phyloP scores from a whole-genome alignment of 495 filamentous ascomycete species.

The Pseudomonodictys pantanalensis region DNA sequence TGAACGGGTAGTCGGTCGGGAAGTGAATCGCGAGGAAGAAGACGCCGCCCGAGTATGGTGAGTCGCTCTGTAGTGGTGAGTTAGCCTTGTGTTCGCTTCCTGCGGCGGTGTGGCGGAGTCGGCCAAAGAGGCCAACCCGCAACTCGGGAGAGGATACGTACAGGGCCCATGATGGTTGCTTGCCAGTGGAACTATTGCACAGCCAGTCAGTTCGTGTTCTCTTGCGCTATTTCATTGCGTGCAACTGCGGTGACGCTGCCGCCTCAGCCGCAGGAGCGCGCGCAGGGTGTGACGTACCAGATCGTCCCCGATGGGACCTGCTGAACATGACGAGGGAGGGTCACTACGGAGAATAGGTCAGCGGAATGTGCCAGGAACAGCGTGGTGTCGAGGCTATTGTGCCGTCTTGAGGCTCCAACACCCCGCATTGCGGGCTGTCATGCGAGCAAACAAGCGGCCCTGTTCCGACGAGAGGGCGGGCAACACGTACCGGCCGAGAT shows the following conservation, averaged over 20 bases:
- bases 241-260: slow-evolving; percentile 5
- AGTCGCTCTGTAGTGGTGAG: slow-evolving; percentile 63
- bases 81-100: slow-evolving; percentile 9
- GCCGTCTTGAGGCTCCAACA: slow-evolving; percentile 10
- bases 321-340: slow-evolving; percentile 97
- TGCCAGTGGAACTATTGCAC: slow-evolving; percentile 93
- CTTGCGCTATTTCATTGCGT: neutral
- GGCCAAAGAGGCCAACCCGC: neutral
- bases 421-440: slow-evolving; percentile 34
- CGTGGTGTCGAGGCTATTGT: slow-evolving; percentile 5
- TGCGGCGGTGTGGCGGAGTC: slow-evolving; percentile 1
- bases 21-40: slow-evolving; percentile 99
- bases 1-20: slow-evolving; percentile 99
- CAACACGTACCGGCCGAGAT: slow-evolving; percentile 86
- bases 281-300: slow-evolving; percentile 63
- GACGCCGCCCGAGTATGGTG: slow-evolving; percentile 93
- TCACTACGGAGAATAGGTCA: slow-evolving; percentile 63
- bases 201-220: slow-evolving; percentile 3
- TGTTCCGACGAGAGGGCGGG: neutral
- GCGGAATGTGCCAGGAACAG: slow-evolving; percentile 29
- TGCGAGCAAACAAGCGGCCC: slow-evolving; percentile 26
- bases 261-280: slow-evolving; percentile 23
- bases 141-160: slow-evolving; percentile 53
- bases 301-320: slow-evolving; percentile 94
- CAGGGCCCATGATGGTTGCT: slow-evolving; percentile 99